Percentiles rank a stretch among this genome's conserved stretches.
Evolutionary conservation across 352 stramenopile species (phyloP).

Genomic region (Phytophthora ohioensis): DNA sequence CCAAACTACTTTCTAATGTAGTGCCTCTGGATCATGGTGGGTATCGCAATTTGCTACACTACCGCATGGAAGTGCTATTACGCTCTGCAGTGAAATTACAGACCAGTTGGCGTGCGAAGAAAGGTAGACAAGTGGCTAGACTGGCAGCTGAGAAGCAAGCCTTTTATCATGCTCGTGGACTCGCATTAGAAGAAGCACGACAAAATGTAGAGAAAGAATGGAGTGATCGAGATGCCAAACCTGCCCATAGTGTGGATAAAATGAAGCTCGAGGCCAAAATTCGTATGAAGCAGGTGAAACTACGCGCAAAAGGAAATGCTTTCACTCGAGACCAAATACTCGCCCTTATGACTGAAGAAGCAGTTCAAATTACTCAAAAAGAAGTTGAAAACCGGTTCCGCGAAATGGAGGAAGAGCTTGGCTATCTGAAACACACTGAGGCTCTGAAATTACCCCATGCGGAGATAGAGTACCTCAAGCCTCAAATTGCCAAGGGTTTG

Average conservation of each 20-base stretch:
- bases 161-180: constrained; percentile 89
- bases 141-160: constrained; percentile 86
- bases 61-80: constrained; percentile 73
- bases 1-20: constrained; percentile 84
- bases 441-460: constrained; percentile 51
- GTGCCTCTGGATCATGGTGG: constrained; percentile 90
- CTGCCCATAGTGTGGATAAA: constrained; percentile 82
- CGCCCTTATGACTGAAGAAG: constrained; percentile 84
- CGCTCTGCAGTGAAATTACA: constrained; percentile 86
- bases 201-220: constrained; percentile 75
- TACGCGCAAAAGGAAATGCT: constrained; percentile 85
- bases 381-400: constrained; percentile 87
- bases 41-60: constrained; percentile 88
- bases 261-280: constrained; percentile 96
- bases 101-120: constrained; percentile 78
- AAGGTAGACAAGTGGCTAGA: constrained; percentile 75
- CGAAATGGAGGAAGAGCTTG: constrained; percentile 89
- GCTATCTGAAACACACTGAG: constrained; percentile 63
- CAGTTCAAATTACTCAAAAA: constrained; percentile 76
- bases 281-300: constrained; percentile 92
- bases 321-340: constrained; percentile 86
- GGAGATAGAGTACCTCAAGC: constrained; percentile 66
- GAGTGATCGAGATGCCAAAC: constrained; percentile 72
- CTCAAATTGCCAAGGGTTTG: constrained; percentile 74
- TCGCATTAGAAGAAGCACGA: constrained; percentile 75